Base-by-base conservation (phyloP, 108 stramenopile genomes). In the Stephanodiscus minutulus region DNA sequence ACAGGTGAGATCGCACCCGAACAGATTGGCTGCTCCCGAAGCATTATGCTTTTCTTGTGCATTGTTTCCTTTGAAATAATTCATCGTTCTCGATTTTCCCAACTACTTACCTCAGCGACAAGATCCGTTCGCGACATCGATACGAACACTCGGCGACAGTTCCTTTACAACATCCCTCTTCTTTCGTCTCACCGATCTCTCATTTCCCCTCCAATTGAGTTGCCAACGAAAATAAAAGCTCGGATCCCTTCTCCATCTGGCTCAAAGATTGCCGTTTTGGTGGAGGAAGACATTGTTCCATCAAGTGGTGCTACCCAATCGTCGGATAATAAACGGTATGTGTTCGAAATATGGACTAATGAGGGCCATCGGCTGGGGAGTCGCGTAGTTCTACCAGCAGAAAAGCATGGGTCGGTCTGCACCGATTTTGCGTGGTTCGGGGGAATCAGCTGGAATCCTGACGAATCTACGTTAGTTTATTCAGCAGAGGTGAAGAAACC, bases 101-200 rank as follows among this genome's bases (percentile, higher is more conserved):
- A 17, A 44, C 28, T 35, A 15, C 24, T 29, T 55, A 43, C 68
- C 4, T 28, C 63, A 71, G 83, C 87, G 15, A 81, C 76, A 18
- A 80, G 91, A 58, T 87, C 88, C 11, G 85, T 81, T 33, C 77
- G 89, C 49, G 89, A 93, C 55, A 88, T 90, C 64, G 91, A 93
- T 62, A 57, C 74, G 15, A 79, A 87, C 65, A 55, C 74, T 27
- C 76, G 83, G 7, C 82, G 86, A 17, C 63, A 61, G 10, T 93
- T 79, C 41, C 62, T 90, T 10, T 90, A 90, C 77, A 66, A 73
- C 13, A 80, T 88, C 49, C 79, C 79, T 12, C 10, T 83, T 35
- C 5, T 13, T 33, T 44, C 57, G 55, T 12, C 21, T 29, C 46
- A 22, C 7, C 47, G 41, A 15, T 59, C 57, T 22, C 61, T 72